A percentile compares a stretch with the other conserved stretches of the same genome.
Conservation (phyloP, 2,329 filamentous ascomycete species). For the Beauveria sp. region DNA sequence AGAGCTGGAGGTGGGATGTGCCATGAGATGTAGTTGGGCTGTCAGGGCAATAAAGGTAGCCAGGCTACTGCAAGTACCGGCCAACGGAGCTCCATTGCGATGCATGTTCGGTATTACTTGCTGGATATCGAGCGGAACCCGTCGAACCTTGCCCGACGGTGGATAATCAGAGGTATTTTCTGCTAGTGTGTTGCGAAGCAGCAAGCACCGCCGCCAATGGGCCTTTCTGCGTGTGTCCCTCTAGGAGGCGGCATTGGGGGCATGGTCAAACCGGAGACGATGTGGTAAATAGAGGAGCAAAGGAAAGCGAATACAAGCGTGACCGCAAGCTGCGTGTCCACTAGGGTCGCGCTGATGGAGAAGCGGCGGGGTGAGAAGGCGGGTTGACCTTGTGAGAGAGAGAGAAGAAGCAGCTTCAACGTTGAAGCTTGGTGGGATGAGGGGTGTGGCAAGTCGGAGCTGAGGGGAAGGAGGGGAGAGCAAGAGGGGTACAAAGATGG, state of each 20-base stretch:
- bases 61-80: neutral
- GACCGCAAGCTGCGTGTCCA: neutral
- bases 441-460: neutral
- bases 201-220: neutral
- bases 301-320: neutral
- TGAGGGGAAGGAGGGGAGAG: neutral
- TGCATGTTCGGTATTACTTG: conserved; percentile 1
- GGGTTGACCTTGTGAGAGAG: neutral
- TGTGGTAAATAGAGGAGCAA: neutral
- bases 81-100: neutral
- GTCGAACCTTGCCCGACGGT: neutral
- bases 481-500: neutral
- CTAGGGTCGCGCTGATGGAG: neutral
- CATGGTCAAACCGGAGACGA: too few species aligned
- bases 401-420: neutral
- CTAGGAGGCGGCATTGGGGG: neutral
- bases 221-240: neutral
- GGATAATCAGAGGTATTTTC: neutral
- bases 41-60: neutral
- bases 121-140: conserved; percentile 3
- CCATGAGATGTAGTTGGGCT: neutral
- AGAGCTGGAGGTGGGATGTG: neutral
- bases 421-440: neutral
- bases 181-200: neutral
- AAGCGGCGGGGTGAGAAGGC: neutral